Evolutionary conservation across 2,329 filamentous ascomycete species (phyloP), one percentile per base, ranked within the genome.

Genomic region (Alternaria ethzedia): DNA sequence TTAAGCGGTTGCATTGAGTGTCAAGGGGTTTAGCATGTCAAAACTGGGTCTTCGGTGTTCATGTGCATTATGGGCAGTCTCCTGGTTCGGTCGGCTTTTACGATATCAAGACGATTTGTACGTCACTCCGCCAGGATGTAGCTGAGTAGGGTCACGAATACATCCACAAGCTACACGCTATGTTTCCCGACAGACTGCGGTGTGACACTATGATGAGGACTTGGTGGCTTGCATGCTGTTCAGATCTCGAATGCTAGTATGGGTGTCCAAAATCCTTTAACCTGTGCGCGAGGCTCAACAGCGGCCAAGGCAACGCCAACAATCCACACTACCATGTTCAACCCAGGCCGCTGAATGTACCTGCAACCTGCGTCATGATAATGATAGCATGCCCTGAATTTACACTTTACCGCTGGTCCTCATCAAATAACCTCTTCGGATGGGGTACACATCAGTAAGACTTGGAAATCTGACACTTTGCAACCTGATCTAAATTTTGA

Each of bases 41-140:
- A 77, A 77, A 77, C 70, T 75, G 74, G 74, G 76, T 75, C 75
- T 77, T 77, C 71, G 77, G 78, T 80, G 78, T 80, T 80, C 72
- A 77, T 77, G 77, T 79, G 78, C 78, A 80, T 79, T 80, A 78
- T 72, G 73, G 78, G 75, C 73, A 77, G 73, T 79, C 73, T 74
- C 72, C 76, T 75, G 73, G 75, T 75, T 76, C 76, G 73, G 71
- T 75, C 70, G 75, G 72, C 69, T 78, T 78, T 76, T 67, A 75
- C 69, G 76, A 77, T 77, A 78, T 77, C 73, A 75, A 72, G 72
- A 71, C 71, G 76, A 77, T 75, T 75, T 76, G 71, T 75, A 72
- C 71, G 76, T 75, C 72, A 74, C 64, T 67, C 75, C 64, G 68
- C 68, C 65, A 70, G 73, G 71, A 69, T 72, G 67, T 76, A 72